phyloP scores from a whole-genome alignment of 2,329 filamentous ascomycete genomes.

The Colletotrichum kahawae region DNA sequence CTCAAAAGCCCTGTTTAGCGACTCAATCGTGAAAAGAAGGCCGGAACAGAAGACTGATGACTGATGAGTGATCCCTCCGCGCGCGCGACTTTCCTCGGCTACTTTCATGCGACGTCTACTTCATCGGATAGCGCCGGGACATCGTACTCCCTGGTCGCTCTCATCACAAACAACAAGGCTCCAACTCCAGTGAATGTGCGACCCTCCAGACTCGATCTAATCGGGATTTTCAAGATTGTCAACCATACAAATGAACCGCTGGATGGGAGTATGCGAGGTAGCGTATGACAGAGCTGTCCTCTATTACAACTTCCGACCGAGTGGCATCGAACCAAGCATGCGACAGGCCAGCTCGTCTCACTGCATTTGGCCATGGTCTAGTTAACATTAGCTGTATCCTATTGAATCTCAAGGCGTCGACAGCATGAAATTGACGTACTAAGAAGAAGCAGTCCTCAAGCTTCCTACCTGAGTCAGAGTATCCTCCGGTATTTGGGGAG shows the following conservation, averaged over 20 bases:
- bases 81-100: neutral
- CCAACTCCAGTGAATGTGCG: neutral
- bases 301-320: neutral
- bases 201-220: neutral
- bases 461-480: neutral
- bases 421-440: rapidly evolving
- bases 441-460: neutral
- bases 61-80: neutral
- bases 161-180: neutral
- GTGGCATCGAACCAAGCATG: neutral
- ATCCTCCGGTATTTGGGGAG: neutral
- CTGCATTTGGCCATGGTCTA: neutral
- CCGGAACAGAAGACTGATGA: neutral
- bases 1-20: neutral
- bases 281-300: neutral
- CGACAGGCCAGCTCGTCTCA: rapidly evolving
- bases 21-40: neutral
- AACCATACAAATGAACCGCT: rapidly evolving
- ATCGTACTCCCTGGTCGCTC: neutral
- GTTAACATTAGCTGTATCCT: neutral
- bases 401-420: neutral
- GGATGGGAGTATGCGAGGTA: neutral
- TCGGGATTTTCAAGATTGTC: rapidly evolving
- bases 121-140: neutral
- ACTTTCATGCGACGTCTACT: neutral